Base-by-base conservation (phyloP, 495 filamentous ascomycete species). In the Talaromyces ruber region DNA sequence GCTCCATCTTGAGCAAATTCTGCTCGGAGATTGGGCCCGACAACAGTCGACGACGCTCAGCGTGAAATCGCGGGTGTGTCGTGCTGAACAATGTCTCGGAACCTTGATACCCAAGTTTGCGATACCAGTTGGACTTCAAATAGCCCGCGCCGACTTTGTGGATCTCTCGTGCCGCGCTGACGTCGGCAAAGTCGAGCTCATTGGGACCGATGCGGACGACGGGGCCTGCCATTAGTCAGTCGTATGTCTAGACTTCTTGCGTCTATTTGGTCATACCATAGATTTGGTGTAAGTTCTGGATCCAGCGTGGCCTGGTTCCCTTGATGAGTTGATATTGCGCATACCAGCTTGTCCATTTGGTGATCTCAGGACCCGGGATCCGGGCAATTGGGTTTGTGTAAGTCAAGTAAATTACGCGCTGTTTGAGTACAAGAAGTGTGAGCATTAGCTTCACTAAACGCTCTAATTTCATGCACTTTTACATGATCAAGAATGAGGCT, bases 11-110 rank as follows among this genome's bases (percentile, higher is more conserved):
- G 25, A 66, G 64, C 22, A 78, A 59, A 5, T 71, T 69, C 1
- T 62, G 62, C 32, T 78, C 73, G 8, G 71, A 73, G 18, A 76
- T 64, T 24, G 74, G 66, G 1, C 62, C 22, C 9, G 68, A 70
- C 1, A 74, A 58, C 6, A 74, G 61, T 47, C 65, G 61, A 26
- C 72, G 68, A 18, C 60, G 62, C 0, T 65, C 63, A 3, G 66
- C 58, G 50, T 76, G 72, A 6, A 64, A 3, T 12, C 47, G 62
- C 28, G 64, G 53, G 47, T 72, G 63, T 8, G 26, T 58, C 3
- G 71, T 70, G 54, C 55, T 71, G 66, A 76, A 75, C 37, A 74
- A 9, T 34, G 63, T 67, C 11, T 66, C 22, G n/a, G 26, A 52
- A 11, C 25, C n/a, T 12, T 39, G 39, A 22, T 62, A 59, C 0